Evolutionary conservation across 768 basidiomycete species (phyloP).

Genomic region (Cytidiella melzeri): DNA sequence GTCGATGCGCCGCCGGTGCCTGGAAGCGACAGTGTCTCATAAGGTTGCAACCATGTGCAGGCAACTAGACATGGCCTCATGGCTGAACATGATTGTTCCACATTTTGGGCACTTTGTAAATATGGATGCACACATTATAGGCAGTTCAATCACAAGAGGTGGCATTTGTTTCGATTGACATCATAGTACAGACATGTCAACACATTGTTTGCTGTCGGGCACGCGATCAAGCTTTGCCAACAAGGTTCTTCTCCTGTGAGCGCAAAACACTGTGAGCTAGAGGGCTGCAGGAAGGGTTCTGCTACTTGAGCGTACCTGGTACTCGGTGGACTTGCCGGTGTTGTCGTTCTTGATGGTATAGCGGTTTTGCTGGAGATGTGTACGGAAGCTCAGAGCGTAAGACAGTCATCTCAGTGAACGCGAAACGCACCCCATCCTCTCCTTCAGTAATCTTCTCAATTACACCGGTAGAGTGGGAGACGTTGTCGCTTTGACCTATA

Average conservation of each 20-base stretch:
- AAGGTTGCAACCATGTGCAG: too few relatives aligned
- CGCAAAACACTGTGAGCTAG: not conserved
- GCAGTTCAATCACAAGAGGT: too few relatives aligned
- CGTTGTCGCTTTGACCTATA: slow-evolving; percentile 27
- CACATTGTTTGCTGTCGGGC: not conserved
- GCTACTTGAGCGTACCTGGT: slow-evolving; percentile 30
- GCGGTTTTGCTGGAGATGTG: slow-evolving; percentile 21
- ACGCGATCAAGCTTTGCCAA: slow-evolving; percentile 19
- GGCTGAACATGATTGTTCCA: too few relatives aligned
- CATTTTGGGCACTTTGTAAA: too few relatives aligned
- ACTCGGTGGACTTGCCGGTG: slow-evolving; percentile 35
- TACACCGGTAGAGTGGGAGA: slow-evolving; percentile 32
- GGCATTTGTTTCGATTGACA: too few relatives aligned
- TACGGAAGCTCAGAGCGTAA: not conserved
- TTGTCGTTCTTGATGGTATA: slow-evolving; percentile 38
- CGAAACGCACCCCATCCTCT: slow-evolving; percentile 28
- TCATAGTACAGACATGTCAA: too few relatives aligned
- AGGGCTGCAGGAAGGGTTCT: not conserved
- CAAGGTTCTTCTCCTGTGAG: slow-evolving; percentile 33
- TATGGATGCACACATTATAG: too few relatives aligned
- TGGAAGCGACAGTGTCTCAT: too few relatives aligned
- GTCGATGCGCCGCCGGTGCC: not conserved
- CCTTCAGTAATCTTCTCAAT: slow-evolving; percentile 27
- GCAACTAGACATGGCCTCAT: too few relatives aligned
- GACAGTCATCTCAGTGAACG: not conserved